Conservation (phyloP, 2,329 filamentous ascomycete genomes). For the Scytalidium sp. region DNA sequence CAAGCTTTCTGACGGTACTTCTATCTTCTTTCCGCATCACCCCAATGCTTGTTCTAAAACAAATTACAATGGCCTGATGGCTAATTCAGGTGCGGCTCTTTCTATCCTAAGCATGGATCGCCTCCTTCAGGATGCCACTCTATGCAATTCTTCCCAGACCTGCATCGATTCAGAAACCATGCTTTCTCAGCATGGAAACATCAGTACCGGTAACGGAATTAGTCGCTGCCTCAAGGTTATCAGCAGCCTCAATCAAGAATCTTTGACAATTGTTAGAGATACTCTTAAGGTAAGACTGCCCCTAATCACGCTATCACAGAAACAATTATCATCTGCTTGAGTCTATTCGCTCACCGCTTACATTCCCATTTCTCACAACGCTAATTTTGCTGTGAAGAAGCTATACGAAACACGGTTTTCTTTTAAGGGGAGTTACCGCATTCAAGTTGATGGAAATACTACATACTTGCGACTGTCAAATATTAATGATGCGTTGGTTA, state of each 20-base stretch:
- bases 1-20: constrained; percentile 63
- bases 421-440: constrained; percentile 8
- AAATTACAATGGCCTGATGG: background rate
- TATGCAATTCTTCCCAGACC: constrained; percentile 1
- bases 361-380: background rate
- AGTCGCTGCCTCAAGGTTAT: constrained; percentile 25
- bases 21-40: constrained; percentile 53
- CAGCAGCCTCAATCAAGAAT: constrained; percentile 16
- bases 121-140: constrained; percentile 3
- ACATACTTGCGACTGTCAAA: constrained; percentile 18
- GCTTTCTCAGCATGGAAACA: constrained; percentile 10
- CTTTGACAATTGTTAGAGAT: constrained; percentile 12
- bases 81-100: constrained; percentile 3
- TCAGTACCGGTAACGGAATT: constrained; percentile 24
- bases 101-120: constrained; percentile 5
- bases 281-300: constrained; percentile 17
- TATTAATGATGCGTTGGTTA: constrained; percentile 17
- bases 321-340: too few relatives aligned
- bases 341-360: too few relatives aligned
- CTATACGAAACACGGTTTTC: constrained; percentile 9
- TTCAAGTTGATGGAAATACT: constrained; percentile 11
- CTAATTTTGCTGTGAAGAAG: constrained; percentile 11
- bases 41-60: constrained; percentile 5
- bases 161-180: background rate
- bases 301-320: background rate